Percentiles rank a stretch among this genome's conserved stretches.
Evolutionary conservation across 371 early-diverging fungal genomes (phyloP).

Genomic region (Mucor sp.): DNA sequence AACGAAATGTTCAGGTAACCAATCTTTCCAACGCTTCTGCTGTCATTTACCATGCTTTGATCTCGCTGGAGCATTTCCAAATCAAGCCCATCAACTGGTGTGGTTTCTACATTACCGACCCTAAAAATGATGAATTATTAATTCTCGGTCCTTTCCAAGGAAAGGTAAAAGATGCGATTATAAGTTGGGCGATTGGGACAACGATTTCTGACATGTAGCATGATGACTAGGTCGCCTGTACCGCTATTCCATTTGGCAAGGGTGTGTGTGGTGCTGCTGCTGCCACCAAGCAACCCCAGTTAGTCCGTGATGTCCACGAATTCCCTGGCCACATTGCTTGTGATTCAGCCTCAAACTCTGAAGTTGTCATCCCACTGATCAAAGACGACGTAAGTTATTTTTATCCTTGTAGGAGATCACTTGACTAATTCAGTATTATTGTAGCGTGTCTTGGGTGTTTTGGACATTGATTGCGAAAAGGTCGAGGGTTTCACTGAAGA

Average conservation of each 20-base stretch:
- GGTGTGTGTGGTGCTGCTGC: constrained; percentile 94
- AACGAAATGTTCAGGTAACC: constrained; percentile 41
- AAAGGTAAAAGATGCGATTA: constrained; percentile 46
- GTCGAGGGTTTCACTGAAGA: constrained; percentile 76
- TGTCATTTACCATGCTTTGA: constrained; percentile 79
- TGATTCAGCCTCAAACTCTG: constrained; percentile 85
- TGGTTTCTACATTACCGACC: constrained; percentile 82
- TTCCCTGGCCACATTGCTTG: constrained; percentile 94
- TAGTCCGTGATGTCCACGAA: constrained; percentile 80
- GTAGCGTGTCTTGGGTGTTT: constrained; percentile 73
- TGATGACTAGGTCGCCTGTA: constrained; percentile 71
- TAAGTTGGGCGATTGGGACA: not conserved
- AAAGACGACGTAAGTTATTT: constrained; percentile 46
- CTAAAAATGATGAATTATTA: constrained; percentile 48
- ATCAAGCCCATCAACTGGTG: constrained; percentile 88
- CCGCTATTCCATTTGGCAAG: constrained; percentile 76
- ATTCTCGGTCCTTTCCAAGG: constrained; percentile 94
- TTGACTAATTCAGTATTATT: not conserved
- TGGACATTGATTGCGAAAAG: constrained; percentile 85
- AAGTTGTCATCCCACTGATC: constrained; percentile 88
- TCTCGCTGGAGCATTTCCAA: constrained; percentile 57
- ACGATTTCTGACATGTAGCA: not conserved
- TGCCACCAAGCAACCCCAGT: constrained; percentile 44
- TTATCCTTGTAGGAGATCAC: not conserved
- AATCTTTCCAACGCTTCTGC: constrained; percentile 84